Evolutionary conservation across 768 basidiomycete species (phyloP).

Genomic region (Sarcodon aspratus): DNA sequence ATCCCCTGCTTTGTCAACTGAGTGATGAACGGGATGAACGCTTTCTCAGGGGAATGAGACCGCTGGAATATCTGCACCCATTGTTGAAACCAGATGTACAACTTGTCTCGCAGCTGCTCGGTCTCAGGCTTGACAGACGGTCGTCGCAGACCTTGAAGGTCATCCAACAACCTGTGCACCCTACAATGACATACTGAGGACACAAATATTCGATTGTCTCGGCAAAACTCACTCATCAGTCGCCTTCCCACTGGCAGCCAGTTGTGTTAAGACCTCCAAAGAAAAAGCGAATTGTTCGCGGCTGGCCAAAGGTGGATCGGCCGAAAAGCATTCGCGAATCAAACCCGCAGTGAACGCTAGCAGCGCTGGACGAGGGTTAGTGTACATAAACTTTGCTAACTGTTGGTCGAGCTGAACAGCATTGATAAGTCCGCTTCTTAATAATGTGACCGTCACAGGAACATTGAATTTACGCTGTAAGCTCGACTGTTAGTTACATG

Average conservation of each 20-base stretch:
- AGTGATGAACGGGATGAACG: constrained; percentile 95
- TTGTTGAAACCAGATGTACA: constrained; percentile 80
- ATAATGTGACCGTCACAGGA: constrained; percentile 80
- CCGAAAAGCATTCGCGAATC: constrained; percentile 77
- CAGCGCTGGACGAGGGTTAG: constrained; percentile 66
- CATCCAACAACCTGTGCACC: constrained; percentile 64
- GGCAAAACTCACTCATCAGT: constrained; percentile 68
- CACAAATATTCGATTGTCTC: not conserved
- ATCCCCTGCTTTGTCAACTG: constrained; percentile 95
- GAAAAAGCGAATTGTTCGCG: constrained; percentile 72
- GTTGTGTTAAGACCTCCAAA: constrained; percentile 70
- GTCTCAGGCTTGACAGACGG: constrained; percentile 54
- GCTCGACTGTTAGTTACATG: constrained; percentile 7
- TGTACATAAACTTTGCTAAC: constrained; percentile 73
- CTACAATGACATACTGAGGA: constrained; percentile 24
- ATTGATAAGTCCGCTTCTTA: constrained; percentile 75
- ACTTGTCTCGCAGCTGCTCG: constrained; percentile 63
- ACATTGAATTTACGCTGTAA: constrained; percentile 90
- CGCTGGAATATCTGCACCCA: constrained; percentile 95
- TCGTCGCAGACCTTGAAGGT: constrained; percentile 61
- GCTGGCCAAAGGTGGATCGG: constrained; percentile 69
- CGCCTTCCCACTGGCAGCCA: constrained; percentile 62
- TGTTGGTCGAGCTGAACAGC: constrained; percentile 78
- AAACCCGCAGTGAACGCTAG: constrained; percentile 76
- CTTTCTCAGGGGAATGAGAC: constrained; percentile 84